Base-by-base conservation (phyloP, 306 rosid species). In the Carpinus fangiana region DNA sequence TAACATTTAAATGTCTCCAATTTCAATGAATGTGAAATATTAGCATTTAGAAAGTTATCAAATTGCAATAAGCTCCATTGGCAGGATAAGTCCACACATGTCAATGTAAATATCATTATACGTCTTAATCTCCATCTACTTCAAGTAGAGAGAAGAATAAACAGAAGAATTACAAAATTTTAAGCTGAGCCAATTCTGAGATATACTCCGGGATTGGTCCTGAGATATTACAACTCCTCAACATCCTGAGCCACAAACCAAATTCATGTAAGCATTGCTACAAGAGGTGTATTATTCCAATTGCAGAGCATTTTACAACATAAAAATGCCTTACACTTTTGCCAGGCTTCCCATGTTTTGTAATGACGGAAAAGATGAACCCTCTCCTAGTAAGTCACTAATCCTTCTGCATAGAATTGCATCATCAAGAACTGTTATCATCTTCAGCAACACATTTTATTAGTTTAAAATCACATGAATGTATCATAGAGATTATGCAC, bases 381-480 rank as follows among this genome's bases (percentile, higher is more conserved):
- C 46, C 74, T 34, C 74, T 59, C 86, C 83, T 28, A n/a, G 46
- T 34, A 83, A 69, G 64, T 78, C 86, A 3, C 80, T 82, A 50
- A 83, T 72, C 55, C 86, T 70, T 74, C 86, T 82, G 83, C 70
- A 50, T 1, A 51, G 41, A 23, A 31, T 84, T 55, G 38, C 51
- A 23, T 57, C 67, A 67, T 17, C 21, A 45, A 38, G 7, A 61
- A 62, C 20, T 34, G 57, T 26, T 17, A 45, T 0, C 2, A 17
- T 17, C 23, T 16, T 65, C 7, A 38, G 70, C 11, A 14, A 64
- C 17, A 2, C 8, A 64, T 7, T 64, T 64, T 16, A 7, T 8
- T 2, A 14, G 18, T 65, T 26, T 36, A 48, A 65, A 36, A 65
- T 65, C n/a, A 48, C 0, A 12, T 5, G 67, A 8, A 36, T 55